These are phyloP conservation scores for Amanita fuliginea DNA, from an alignment of 768 basidiomycete genomes.

Conservation along the genomic window DNA sequence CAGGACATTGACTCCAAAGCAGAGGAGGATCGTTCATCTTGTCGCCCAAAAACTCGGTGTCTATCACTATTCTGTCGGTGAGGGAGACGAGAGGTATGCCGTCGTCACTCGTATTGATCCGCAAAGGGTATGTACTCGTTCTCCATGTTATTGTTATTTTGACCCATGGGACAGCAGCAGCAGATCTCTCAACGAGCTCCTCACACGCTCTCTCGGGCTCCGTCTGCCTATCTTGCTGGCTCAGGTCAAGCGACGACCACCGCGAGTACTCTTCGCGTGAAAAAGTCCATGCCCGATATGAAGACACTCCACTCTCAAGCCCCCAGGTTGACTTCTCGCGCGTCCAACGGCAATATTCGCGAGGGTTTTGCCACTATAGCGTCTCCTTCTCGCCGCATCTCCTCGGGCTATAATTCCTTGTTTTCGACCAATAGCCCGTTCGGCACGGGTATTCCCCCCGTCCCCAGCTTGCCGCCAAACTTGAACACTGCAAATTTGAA, in stretches of 20 bases:
- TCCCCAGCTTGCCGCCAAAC: constrained; percentile 62
- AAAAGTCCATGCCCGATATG: constrained; percentile 99
- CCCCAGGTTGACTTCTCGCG: constrained; percentile 67
- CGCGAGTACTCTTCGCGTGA: constrained; percentile 63
- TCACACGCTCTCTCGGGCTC: constrained; percentile 70
- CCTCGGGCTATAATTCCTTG: constrained; percentile 59
- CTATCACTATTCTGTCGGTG: constrained; percentile 88
- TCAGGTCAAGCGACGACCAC: constrained; percentile 29
- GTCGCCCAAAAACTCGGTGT: constrained; percentile 96
- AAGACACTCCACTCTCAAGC: constrained; percentile 74
- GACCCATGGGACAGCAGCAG: constrained; percentile 21
- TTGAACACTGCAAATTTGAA: constrained; percentile 36
- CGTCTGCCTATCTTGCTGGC: constrained; percentile 68
- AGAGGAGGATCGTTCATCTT: constrained; percentile 87
- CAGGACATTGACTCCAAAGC: constrained; percentile 71
- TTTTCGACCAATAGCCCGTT: constrained; percentile 48
- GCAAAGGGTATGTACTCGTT: constrained; percentile 45
- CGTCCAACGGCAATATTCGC: constrained; percentile 84
- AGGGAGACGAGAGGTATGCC: constrained; percentile 87
- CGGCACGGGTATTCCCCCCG: constrained; percentile 48
- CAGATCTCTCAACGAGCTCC: constrained; percentile 35
- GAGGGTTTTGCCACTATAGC: constrained; percentile 82
- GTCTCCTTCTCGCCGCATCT: constrained; percentile 67
- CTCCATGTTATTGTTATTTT: constrained; percentile 5
- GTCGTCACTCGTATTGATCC: constrained; percentile 90